Percentiles rank a stretch among this genome's conserved stretches.
Conservation (phyloP, 495 filamentous ascomycete species). For the Tuber umbilicatum region DNA sequence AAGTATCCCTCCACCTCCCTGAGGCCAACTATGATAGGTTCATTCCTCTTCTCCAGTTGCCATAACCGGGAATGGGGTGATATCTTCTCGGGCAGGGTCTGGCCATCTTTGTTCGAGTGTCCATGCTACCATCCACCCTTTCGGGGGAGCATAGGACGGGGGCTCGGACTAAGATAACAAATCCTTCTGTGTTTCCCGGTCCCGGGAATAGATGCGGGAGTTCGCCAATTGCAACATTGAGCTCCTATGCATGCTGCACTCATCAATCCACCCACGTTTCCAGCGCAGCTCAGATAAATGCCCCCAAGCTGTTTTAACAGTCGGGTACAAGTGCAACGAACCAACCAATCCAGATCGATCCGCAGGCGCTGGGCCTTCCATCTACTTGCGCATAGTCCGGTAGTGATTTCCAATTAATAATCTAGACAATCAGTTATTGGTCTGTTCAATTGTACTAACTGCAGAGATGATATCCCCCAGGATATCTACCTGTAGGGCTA, state of each 20-base stretch:
- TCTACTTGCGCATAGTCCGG: neutral
- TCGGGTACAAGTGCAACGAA: neutral
- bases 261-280: neutral
- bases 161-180: neutral
- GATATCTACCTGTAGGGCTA: neutral
- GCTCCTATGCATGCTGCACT: neutral
- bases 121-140: neutral
- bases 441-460: neutral
- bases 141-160: neutral
- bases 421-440: neutral
- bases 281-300: neutral
- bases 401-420: neutral
- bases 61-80: neutral
- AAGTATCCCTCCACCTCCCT: neutral
- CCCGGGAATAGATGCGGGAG: neutral
- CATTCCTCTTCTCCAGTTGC: neutral
- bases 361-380: neutral
- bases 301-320: neutral
- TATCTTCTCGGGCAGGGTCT: neutral
- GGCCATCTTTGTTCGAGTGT: neutral
- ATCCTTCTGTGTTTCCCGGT: neutral
- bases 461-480: neutral
- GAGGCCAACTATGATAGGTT: neutral
- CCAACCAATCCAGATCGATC: neutral
- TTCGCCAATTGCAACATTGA: neutral